Conservation (phyloP, 306 rosid genomes). For the Vicia villosa region DNA sequence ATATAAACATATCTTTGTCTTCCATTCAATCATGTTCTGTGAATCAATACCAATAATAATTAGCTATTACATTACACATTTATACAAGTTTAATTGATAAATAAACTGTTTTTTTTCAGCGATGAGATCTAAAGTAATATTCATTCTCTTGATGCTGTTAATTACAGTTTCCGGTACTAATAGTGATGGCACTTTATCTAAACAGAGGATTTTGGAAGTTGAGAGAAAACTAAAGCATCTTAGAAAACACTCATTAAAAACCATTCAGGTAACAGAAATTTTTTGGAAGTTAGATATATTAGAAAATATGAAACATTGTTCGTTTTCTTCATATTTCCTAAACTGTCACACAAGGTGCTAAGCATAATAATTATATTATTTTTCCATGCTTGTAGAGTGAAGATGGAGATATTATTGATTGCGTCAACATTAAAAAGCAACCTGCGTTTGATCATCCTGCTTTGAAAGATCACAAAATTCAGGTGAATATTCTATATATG, state of each 20-base stretch:
- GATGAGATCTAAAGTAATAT: slow-evolving; percentile 18
- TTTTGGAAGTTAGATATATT: background rate
- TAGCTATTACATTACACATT: background rate
- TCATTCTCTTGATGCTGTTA: slow-evolving; percentile 38
- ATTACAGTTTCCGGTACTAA: slow-evolving; percentile 32
- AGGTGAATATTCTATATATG: slow-evolving; percentile 40
- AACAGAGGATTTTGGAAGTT: slow-evolving; percentile 45
- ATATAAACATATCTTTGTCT: slow-evolving; percentile 16
- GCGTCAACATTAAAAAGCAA: slow-evolving; percentile 56
- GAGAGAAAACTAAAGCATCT: slow-evolving; percentile 55
- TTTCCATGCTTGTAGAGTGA: slow-evolving; percentile 52
- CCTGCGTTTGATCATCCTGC: slow-evolving; percentile 75
- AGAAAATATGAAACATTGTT: background rate
- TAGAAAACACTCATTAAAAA: slow-evolving; percentile 50
- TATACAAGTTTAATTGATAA: slow-evolving; percentile 32
- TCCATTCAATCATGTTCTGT: background rate
- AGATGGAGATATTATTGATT: slow-evolving; percentile 67
- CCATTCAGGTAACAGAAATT: slow-evolving; percentile 47
- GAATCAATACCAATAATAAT: background rate
- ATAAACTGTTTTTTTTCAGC: background rate
- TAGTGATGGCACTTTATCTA: slow-evolving; percentile 36
- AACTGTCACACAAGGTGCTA: background rate
- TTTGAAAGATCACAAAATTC: slow-evolving; percentile 58
- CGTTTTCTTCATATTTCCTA: slow-evolving; percentile 1
- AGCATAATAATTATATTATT: background rate